Base-by-base conservation (phyloP, 2,329 filamentous ascomycete genomes). In the Arachnomyces sp. region DNA sequence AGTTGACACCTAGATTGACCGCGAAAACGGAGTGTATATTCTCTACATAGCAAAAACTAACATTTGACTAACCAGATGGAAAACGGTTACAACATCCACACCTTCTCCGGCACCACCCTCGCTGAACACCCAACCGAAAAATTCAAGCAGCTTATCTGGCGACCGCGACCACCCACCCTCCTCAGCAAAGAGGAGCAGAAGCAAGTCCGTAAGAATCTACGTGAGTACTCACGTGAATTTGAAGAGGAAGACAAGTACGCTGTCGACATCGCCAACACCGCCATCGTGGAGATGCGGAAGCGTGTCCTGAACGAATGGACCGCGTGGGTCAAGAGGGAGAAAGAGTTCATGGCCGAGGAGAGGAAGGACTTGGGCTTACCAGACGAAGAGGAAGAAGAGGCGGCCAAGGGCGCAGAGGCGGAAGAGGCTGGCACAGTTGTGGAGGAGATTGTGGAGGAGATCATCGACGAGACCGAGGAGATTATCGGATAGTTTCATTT, bases 11-110 rank as follows among this genome's bases (percentile, higher is more conserved):
- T 17, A 15, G 35, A 31, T 9, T 37, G 14, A 17, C 4, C n/a
- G 5, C 18, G 8, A 8, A 12, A 13, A 28, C 2, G 34, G 43
- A 33, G 55, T 34, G 25, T 39, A 33, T n/a, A 11, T 36, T 25
- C 11, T 36, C 13, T 17, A 15, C 18, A 35, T 34, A 38, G 35
- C 43, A 41, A 33, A 46, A 44, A 44, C 52, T 57, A 54, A 59
- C 20, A 9, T 5, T 36, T 36, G 14, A 36, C 5, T 20, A 28
- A 28, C 36, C 58, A 94, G 86, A 94, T 96, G 87, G 92, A 98
- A 73, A 98, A 96, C 63, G 92, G 92, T 49, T 98, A 94, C 73
- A 90, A 96, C 65, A 71, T 98, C 46, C 96, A 95, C 76, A 89
- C 94, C 62, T 98, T 98, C 77, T 84, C 81, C 63, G 93, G 92